Base-by-base conservation (phyloP, 768 basidiomycete genomes). In the Suillus spraguei region DNA sequence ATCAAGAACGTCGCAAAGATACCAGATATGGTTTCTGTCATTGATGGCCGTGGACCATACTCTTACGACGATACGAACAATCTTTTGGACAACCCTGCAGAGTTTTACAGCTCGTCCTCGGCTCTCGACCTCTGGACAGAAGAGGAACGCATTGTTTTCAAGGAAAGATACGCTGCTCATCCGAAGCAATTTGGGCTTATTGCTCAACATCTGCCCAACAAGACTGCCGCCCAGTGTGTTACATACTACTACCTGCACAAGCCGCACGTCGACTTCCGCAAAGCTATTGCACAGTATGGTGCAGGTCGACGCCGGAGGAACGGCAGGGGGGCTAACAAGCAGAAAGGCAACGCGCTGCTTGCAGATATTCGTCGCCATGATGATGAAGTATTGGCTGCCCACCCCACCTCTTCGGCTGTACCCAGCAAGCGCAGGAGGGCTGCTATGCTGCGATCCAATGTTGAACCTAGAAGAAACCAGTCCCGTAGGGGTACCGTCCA, bases 181-280 rank as follows among this genome's bases (percentile, higher is more conserved):
- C 95, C 96, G 6, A 99, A 99, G 72, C 96, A 98, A 73, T 99
- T 99, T 69, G 96, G 95, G n/a, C 82, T 89, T 70, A 95, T 99
- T 63, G 88, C 96, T 0, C 83, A 87, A 28, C 85, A 80, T 67
- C 77, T 99, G 14, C 86, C 90, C 5, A 83, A 93, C 81, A 98
- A 97, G 82, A 89, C 92, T 2, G 80, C 92, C 1, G 81, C 88
- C 0, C 92, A 97, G 82, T 97, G 95, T 72, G 92, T 98, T 53
- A 85, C 90, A 56, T 97, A 87, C 77, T 99, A 98, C 77, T 99
- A 99, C 75, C 80, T 97, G 59, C 92, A 95, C 79, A 99, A 95
- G 78, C 84, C 83, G 68, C 76, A 83, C 42, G 92, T 95, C 71
- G 90, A 95, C 76, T 96, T 95, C 77, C 86, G 92, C 62, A 86